Evolutionary conservation across 495 filamentous ascomycete genomes (phyloP), one percentile per base, ranked within the genome.

Genomic region (Halenospora varia): DNA sequence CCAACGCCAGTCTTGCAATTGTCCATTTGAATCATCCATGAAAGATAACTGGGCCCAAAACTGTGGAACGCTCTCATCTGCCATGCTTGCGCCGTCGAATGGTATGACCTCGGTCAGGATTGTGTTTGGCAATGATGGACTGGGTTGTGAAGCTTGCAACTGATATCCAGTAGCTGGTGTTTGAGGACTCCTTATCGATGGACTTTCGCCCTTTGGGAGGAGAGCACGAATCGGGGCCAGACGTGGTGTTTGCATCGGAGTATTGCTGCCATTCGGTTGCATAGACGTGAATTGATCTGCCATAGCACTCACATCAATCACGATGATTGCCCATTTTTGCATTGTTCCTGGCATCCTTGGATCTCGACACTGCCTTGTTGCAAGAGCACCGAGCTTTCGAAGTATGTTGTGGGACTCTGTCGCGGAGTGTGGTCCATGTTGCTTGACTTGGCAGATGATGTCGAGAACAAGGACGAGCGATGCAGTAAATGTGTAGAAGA

Each of bases 391-490:
- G 10, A 55, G 42, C 39, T 55, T 35, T 10, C n/a, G n/a, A 2
- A 55, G 18, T 2, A 55, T 24, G 3, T 44, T n/a, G 2, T 41
- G 52, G 6, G 52, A 55, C n/a, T 55, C 52, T 13, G 39, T 35
- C 1, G 42, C 22, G 2, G 52, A n/a, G 2, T 39, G 19, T 17
- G 24, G 52, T 1, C 20, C 29, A 20, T 25, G 29, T 23, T 56
- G 59, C 54, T 57, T 62, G n/a, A 57, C 25, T 20, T 55, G 48
- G 49, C 53, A 62, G 40, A 51, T 57, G 70, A 68, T 55, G 41
- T 62, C 61, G 1, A 70, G 65, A 9, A 66, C 58, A 2, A 70
- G 65, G 3, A 70, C 50, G 9, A 66, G 55, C 22, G 57, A 57
- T 18, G 62, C 59, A 10, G 60, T 23, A 22, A 64, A 58, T 20